Evolutionary conservation across 768 basidiomycete species (phyloP), one percentile per base, ranked within the genome.

Genomic region (Serendipita sp.): DNA sequence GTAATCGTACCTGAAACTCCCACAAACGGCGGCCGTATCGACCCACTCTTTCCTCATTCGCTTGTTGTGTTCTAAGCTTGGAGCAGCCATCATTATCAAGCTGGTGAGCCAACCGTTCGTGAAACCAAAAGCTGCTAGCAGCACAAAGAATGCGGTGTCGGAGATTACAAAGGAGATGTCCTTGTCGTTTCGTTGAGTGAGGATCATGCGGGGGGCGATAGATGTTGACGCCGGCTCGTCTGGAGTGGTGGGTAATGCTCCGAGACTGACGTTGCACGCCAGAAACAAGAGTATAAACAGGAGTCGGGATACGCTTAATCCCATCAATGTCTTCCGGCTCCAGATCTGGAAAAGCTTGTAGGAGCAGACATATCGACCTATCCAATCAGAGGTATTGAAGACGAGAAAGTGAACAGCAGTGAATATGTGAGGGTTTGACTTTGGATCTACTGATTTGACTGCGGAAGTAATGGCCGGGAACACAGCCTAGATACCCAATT

Each of bases 391-490:
- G 16, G 78, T 46, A 69, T 85, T 89, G 74, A 86, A 88, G 23
- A 84, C 77, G 37, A 91, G 75, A 75, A 92, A 91, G 70, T 91
- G 88, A 36, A 86, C 66, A 2, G 86, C 79, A 65, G 76, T 85
- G 75, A 96, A 96, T 31, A 95, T 77, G n/a, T 92, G 76, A 0
- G 91, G 89, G 68, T 92, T 69, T 27, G 70, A 46, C 29, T 72
- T 70, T 2, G 81, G 78, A 66, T 85, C 85, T 13, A 81, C 82
- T 2, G 93, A 81, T 43, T 74, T 72, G 62, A 96, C 82, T 0
- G 85, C 86, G 2, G 85, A 81, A 2, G 93, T 93, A 67, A 92
- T 86, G 0, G 92, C 81, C 3, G 93, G 93, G 74, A 82, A 95
- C 53, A 94, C 85, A 34, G 91, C 80, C 92, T 95, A 67, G 50